Evolutionary conservation across 176 grass and related monocot genomes (phyloP).

Genomic region (Oryza coarctata): DNA sequence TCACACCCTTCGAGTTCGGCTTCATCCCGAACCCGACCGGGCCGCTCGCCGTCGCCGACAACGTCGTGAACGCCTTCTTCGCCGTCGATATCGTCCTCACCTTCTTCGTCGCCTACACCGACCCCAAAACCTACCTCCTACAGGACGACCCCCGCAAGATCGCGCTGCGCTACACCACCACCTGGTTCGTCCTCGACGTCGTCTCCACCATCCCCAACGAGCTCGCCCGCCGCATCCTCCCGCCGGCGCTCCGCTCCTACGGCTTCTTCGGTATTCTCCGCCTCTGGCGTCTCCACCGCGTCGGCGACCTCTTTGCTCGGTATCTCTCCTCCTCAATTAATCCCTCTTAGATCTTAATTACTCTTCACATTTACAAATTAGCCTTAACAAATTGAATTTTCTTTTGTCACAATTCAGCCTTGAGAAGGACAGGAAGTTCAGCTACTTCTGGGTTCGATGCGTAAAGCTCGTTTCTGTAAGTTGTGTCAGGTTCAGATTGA

Average conservation of each 20-base stretch:
- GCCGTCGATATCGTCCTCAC: slow-evolving; percentile 72
- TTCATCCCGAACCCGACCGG: slow-evolving; percentile 45
- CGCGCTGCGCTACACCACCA: slow-evolving; percentile 42
- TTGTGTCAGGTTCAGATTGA: background rate
- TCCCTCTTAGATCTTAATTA: too few species aligned
- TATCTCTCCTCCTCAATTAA: too few species aligned
- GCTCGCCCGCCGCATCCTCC: slow-evolving; percentile 16
- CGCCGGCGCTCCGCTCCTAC: background rate
- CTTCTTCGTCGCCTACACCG: slow-evolving; percentile 68
- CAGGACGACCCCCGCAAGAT: slow-evolving; percentile 59
- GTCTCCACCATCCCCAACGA: slow-evolving; percentile 38
- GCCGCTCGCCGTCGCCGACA: slow-evolving; percentile 51
- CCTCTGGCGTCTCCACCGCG: slow-evolving; percentile 45
- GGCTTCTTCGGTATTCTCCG: slow-evolving; percentile 52
- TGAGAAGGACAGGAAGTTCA: slow-evolving; percentile 74
- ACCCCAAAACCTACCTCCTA: slow-evolving; percentile 49
- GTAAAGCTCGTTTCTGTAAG: slow-evolving; percentile 60
- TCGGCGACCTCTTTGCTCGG: slow-evolving; percentile 24
- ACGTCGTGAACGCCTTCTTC: slow-evolving; percentile 61
- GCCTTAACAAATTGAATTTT: too few species aligned
- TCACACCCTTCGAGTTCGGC: slow-evolving; percentile 71
- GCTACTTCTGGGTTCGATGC: slow-evolving; percentile 85
- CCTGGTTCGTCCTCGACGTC: slow-evolving; percentile 47
- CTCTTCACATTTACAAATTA: too few species aligned
- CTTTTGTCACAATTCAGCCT: slow-evolving; percentile 21